These are phyloP conservation scores for Cenchrus purpureus DNA, from an alignment of 176 grass and related monocot species.

Conservation along the genomic window DNA sequence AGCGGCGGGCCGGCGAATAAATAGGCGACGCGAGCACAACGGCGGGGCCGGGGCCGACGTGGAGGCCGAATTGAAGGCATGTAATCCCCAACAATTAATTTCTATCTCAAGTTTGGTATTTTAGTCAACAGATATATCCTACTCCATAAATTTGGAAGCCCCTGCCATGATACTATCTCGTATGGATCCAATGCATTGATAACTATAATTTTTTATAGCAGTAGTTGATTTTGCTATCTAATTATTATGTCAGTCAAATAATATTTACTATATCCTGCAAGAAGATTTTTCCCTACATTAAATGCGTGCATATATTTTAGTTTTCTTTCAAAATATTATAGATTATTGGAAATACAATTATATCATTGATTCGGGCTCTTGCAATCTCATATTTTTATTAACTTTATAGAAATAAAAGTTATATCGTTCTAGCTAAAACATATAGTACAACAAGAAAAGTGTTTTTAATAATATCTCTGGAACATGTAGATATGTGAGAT, in stretches of 20 bases:
- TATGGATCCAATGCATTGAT: neutral
- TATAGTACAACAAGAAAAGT: no score
- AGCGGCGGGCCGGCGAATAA: slow-evolving; percentile 12
- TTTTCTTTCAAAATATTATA: neutral
- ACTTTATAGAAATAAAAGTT: neutral
- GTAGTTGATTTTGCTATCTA: neutral
- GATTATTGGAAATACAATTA: neutral
- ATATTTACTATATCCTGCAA: neutral
- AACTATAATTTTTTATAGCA: neutral
- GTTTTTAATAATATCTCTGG: no score
- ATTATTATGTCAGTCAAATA: neutral
- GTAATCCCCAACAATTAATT: neutral
- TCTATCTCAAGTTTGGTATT: neutral
- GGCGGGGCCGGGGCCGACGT: slow-evolving; percentile 4
- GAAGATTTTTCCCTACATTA: neutral
- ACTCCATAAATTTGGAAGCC: neutral
- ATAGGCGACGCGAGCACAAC: slow-evolving; percentile 14
- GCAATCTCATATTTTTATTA: neutral
- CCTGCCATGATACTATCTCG: neutral
- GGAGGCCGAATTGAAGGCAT: neutral
- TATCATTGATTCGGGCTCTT: neutral
- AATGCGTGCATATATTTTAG: neutral
- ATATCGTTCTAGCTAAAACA: no score
- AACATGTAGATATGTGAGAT: no score
- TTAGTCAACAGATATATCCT: neutral